These are phyloP conservation scores for Aspergillus ostianus DNA, from an alignment of 495 filamentous ascomycete genomes.

Conservation along the genomic window DNA sequence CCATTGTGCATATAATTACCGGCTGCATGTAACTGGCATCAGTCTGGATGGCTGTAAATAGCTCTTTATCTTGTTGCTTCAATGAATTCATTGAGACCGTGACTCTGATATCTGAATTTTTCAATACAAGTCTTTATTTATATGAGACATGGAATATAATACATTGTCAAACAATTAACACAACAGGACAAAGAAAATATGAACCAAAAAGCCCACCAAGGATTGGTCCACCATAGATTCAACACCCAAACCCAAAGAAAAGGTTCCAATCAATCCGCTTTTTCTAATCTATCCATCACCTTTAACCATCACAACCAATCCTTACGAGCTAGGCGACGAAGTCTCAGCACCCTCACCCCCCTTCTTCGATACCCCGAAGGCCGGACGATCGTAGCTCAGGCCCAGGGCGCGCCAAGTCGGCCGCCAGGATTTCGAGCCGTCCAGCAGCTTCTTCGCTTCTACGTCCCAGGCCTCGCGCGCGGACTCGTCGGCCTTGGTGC, in stretches of 20 bases:
- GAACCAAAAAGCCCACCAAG: background rate
- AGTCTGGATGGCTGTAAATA: background rate
- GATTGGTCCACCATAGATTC: background rate
- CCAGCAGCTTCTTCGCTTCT: constrained; percentile 59
- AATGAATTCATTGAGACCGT: background rate
- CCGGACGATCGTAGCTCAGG: constrained; percentile 29
- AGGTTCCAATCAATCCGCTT: constrained; percentile 1
- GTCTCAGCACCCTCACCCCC: constrained; percentile 2
- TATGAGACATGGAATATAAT: constrained; percentile 19
- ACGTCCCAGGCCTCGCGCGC: constrained; percentile 36
- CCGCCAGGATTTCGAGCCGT: constrained; percentile 37
- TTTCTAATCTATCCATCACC: constrained; percentile 7
- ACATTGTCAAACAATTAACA: constrained; percentile 16
- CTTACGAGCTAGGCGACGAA: constrained; percentile 6
- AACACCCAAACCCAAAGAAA: background rate
- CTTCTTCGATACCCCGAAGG: constrained; percentile 18
- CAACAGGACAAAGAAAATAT: background rate
- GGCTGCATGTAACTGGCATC: background rate
- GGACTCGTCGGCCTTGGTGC: constrained; percentile 30
- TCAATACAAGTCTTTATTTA: constrained; percentile 6
- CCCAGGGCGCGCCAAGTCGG: constrained; percentile 50
- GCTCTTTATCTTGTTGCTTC: background rate
- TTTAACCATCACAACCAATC: no score
- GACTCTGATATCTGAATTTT: background rate
- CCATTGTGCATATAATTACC: background rate